Conservation (phyloP, 2,329 filamentous ascomycete species). For the Zasmidium cellare region DNA sequence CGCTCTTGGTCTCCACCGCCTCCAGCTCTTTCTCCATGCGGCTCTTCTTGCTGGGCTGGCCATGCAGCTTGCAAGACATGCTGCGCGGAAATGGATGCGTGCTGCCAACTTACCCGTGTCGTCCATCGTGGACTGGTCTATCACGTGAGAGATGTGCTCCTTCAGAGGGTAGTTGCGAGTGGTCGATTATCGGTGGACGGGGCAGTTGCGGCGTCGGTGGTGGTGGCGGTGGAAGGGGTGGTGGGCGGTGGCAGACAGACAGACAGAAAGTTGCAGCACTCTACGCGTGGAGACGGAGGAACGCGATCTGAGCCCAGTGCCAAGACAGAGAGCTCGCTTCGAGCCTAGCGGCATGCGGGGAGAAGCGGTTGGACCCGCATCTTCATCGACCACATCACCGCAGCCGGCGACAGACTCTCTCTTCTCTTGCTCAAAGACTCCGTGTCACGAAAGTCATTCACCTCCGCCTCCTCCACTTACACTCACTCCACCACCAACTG, state of each 20-base stretch:
- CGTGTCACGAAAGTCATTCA: slow-evolving; percentile 32
- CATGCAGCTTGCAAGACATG: slow-evolving; percentile 2
- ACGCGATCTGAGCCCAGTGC: background rate
- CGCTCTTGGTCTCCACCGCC: too few relatives aligned
- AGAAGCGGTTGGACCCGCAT: background rate
- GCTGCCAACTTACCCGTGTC: slow-evolving; percentile 19
- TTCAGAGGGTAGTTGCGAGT: too few relatives aligned
- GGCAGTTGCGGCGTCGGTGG: background rate
- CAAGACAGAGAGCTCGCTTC: background rate
- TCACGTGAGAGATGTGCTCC: too few relatives aligned
- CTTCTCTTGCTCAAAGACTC: slow-evolving; percentile 38
- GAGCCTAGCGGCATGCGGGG: background rate
- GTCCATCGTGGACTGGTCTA: slow-evolving; percentile 17
- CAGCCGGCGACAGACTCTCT: background rate
- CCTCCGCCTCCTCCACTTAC: slow-evolving; percentile 1
- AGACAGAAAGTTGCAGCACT: background rate
- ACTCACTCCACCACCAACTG: slow-evolving; percentile 7
- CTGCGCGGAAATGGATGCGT: background rate
- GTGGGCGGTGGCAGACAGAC: too few relatives aligned
- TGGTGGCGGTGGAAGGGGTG: background rate
- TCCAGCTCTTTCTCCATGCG: too few relatives aligned
- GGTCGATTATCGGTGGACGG: too few relatives aligned
- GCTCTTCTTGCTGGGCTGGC: too few relatives aligned
- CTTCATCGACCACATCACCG: too few relatives aligned
- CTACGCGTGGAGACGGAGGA: background rate